Evolutionary conservation across 352 stramenopile genomes (phyloP), one percentile per base, ranked within the genome.

Genomic region (Phytopythium vexans): DNA sequence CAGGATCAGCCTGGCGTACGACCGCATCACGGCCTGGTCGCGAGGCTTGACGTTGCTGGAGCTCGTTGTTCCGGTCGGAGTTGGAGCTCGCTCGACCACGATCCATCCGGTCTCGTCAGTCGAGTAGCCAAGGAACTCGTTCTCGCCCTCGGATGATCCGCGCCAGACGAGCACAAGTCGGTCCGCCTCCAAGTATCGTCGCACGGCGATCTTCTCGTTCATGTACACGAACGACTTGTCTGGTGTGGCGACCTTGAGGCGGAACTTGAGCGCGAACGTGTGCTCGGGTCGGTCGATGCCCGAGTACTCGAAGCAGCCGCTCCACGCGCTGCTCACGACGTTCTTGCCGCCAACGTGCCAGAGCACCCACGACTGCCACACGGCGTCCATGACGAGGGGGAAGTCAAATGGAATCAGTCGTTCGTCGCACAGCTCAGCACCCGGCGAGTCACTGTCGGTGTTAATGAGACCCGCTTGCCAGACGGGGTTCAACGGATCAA

Each of bases 201-300:
- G 3, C 12, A 72, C 42, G 38, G 64, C 66, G 6, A 75, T 34
- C 21, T 72, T 73, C 27, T 68, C 45, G 51, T 73, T 55, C 11
- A 72, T 14, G 40, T 67, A 66, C 0, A 51, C 57, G 1, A 53
- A 49, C 1, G 35, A 10, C n/a, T 45, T 53, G 10, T 32, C 46
- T 33, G 53, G 46, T 15, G 41, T 11, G 6, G 32, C 16, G 7
- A 27, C 21, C 32, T 40, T 39, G 14, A 72, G 15, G 14, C 64
- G 64, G 44, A 72, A 72, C 39, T 72, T 72, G 16, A 72, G 56
- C 4, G 64, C 64, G 60, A 72, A 72, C 8, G 64, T 69, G 48
- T 72, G 52, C 41, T 72, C 60, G 1, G 64, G 64, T 12, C 64
- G 55, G 10, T 62, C 57, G 9, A 72, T 52, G 8, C 58, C 52